Evolutionary conservation across 2,329 filamentous ascomycete species (phyloP).

Genomic region (Penicillium thymicola): DNA sequence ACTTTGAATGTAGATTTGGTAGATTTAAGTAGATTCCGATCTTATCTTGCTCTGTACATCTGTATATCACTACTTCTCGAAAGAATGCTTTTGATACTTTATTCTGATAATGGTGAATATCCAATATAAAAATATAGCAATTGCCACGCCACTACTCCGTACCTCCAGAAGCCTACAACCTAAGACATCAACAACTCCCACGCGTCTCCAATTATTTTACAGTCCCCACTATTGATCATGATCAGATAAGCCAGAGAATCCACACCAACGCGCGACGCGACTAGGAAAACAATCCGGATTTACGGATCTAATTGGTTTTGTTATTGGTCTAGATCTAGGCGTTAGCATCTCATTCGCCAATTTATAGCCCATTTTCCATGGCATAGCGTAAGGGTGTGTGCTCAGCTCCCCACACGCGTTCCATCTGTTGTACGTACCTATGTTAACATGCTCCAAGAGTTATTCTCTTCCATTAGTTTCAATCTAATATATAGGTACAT

Average conservation of each 20-base stretch:
- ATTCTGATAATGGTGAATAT: neutral
- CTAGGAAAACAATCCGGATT: constrained; percentile 17
- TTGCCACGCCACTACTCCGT: neutral
- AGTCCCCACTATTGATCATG: constrained; percentile 11
- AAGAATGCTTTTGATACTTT: neutral
- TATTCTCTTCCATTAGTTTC: neutral
- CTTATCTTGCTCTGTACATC: constrained; percentile 5
- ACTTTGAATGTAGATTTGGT: neutral
- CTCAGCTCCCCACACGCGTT: constrained; percentile 7
- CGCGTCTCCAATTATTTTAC: constrained; percentile 13
- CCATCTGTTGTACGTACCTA: neutral
- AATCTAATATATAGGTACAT: neutral
- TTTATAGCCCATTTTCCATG: neutral
- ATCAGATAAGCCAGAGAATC: constrained; percentile 11
- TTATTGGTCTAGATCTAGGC: constrained; percentile 7
- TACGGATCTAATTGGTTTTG: constrained; percentile 21
- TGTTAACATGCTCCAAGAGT: neutral
- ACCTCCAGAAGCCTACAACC: neutral
- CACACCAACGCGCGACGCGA: constrained; percentile 20
- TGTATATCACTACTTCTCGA: neutral
- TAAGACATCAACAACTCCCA: neutral
- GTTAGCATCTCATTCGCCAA: constrained; percentile 1
- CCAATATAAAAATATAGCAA: neutral
- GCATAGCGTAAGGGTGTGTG: neutral
- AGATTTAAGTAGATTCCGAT: constrained; percentile 2